These are phyloP conservation scores for Pestalotiopsis fici DNA, from an alignment of 2,329 filamentous ascomycete species.

Conservation along the genomic window DNA sequence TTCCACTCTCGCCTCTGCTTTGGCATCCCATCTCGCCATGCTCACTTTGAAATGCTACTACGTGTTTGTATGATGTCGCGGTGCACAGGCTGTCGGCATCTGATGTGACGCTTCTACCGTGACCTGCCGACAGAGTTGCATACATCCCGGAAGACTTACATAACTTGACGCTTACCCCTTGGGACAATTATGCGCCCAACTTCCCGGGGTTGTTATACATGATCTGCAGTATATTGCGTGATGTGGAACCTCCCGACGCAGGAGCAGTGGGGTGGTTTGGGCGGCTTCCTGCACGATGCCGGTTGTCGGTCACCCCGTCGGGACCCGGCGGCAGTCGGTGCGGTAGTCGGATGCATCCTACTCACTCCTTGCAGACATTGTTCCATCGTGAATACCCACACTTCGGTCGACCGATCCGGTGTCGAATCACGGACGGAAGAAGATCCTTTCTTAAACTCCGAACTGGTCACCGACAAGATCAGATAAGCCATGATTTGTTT, in stretches of 20 bases:
- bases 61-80: background rate
- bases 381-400: background rate
- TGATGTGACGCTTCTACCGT: background rate
- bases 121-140: background rate
- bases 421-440: background rate
- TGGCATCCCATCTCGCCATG: background rate
- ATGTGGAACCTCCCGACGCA: background rate
- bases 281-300: background rate
- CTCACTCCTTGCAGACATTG: background rate
- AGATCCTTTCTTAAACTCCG: too few species aligned
- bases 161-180: background rate
- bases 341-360: background rate
- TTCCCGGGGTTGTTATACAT: background rate
- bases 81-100: background rate
- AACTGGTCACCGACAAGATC: too few species aligned
- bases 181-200: background rate
- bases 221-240: slow-evolving; percentile 8
- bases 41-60: background rate
- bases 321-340: slow-evolving; percentile 3
- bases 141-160: background rate
- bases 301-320: slow-evolving; percentile 1
- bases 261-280: background rate
- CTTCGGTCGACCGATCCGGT: background rate
- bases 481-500: too few species aligned
- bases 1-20: background rate